Percentiles rank a stretch among this genome's conserved stretches.
Conservation (phyloP, 176 grass and related monocot genomes). For the Oryza nivara region DNA sequence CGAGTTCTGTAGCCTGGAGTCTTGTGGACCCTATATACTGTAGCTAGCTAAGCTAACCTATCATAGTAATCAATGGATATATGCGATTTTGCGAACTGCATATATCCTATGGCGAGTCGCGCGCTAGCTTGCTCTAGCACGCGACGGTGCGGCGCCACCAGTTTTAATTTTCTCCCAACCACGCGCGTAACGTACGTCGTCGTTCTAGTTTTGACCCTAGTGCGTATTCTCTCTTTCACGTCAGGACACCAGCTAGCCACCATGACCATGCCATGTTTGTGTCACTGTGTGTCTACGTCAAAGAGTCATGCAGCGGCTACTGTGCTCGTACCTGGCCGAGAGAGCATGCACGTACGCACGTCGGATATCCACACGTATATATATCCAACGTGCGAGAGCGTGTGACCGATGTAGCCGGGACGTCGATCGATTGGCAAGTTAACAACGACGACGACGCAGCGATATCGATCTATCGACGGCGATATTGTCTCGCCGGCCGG, state of each 20-base stretch:
- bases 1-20: background rate
- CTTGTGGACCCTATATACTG: background rate
- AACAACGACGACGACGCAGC: background rate
- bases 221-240: background rate
- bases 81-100: background rate
- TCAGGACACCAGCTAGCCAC: background rate
- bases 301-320: background rate
- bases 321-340: background rate
- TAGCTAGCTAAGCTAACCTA: background rate
- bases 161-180: background rate
- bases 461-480: background rate
- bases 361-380: background rate
- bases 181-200: background rate
- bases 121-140: background rate
- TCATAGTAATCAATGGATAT: background rate
- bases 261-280: background rate
- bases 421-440: background rate
- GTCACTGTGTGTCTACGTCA: background rate
- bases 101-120: too few species aligned
- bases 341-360: background rate
- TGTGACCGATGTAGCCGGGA: background rate
- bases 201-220: background rate
- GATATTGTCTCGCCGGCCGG: background rate
- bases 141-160: background rate
- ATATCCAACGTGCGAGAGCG: background rate